Evolutionary conservation across 257 asterid species (phyloP), one percentile per base, ranked within the genome.

Genomic region (Agastache rugosa): DNA sequence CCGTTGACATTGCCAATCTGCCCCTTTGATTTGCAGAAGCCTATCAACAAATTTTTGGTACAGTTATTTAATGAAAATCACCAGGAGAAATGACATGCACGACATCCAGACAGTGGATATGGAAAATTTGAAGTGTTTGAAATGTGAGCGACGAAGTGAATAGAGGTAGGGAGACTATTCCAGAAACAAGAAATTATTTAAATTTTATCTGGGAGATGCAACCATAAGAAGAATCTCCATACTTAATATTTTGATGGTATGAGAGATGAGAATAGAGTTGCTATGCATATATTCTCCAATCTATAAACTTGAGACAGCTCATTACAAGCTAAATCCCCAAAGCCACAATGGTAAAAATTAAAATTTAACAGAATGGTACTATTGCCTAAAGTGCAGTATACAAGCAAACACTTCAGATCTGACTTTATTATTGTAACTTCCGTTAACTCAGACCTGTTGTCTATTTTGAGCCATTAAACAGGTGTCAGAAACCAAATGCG

Each of bases 21-120:
- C 87, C 99, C 77, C 99, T 88, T 73, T 89, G 96, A 87, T 92
- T 87, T 54, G 89, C 83, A 64, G 97, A 86, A 53, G 85, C 97
- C 97, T 94, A 77, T 34, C 63, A 75, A 83, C 27, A 67, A 44
- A 56, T 20, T 68, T 56, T 82, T 53, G 65, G 54, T 39, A 69
- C 59, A 60, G 47, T 45, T 6, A 65, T 12, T 74, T 54, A 22
- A 72, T 59, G 63, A 39, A 59, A 59, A 71, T 50, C 54, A 9
- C 19, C 5, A 70, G 61, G 73, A 53, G 15, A 72, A 64, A 69
- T 19, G 23, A 14, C 4, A 31, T 27, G 66, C 10, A 50, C 35
- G 56, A 39, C 44, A 56, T 25, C 66, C 23, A 59, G 51, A 37
- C 66, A 66, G 19, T n/a, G 63, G 48, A 50, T 8, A 55, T 47